Evolutionary conservation across 441 rosid genomes (phyloP), one percentile per base, ranked within the genome.

Genomic region (Euphorbia schlechtendalii): DNA sequence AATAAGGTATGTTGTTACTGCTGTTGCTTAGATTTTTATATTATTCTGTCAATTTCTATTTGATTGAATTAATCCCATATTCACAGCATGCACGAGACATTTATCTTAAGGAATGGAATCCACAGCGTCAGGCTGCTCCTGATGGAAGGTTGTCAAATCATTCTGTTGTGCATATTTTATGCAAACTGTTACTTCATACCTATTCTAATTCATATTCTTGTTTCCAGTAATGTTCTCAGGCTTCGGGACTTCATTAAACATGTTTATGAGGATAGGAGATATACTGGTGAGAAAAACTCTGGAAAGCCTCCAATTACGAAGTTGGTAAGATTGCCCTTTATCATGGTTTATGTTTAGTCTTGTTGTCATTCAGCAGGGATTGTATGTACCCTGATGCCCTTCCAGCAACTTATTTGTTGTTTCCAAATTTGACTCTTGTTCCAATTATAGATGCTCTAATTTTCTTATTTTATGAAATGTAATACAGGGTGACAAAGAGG

Each of bases 241-340:
- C 88, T 94, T 69, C 81, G 96, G 61, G 92, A 86, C 71, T 94
- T 91, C 61, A 84, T 94, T 59, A 94, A 84, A 73, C 96, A 94
- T 76, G 90, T 85, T 38, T 94, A 91, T 73, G 98, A 89, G 68
- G 94, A 89, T 75, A 81, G 83, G 84, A 85, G 91, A 74, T 94
- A 79, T 59, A 69, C 81, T 12, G 91, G 93, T 58, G 98, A 84
- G 61, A 87, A 75, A 76, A 84, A 70, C 73, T 78, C 64, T 70
- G 98, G 88, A 64, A 94, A 83, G 82, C 91, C 96, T 82, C 94
- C 88, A 56, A 86, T 78, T 73, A 80, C 61, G 65, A 85, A 78
- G 70, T 77, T 72, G 84, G 96, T 87, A 74, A 73, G 83, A 71
- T 69, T 30, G 4, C 54, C 48, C 28, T 68, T 40, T 68, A 68